These are phyloP conservation scores for Durio zibethinus DNA, from an alignment of 345 rosid species.

Conservation along the genomic window DNA sequence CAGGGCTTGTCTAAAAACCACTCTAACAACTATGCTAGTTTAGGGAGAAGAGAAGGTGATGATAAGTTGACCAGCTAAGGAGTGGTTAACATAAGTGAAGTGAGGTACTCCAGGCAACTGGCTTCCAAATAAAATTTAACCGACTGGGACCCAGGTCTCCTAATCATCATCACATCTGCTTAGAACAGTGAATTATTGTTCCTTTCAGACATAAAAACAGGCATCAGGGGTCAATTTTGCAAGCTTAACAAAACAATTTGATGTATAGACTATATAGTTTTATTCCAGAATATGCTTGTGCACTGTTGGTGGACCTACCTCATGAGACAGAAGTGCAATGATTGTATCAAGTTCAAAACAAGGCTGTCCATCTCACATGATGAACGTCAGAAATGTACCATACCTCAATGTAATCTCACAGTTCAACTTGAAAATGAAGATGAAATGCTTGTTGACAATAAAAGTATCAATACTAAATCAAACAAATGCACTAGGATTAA, in stretches of 20 bases:
- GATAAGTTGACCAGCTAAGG: background rate
- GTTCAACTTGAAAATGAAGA: background rate
- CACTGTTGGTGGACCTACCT: background rate
- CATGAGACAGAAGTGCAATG: background rate
- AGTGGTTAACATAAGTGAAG: background rate
- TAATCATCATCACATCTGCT: background rate
- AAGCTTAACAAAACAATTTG: background rate
- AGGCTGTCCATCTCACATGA: background rate
- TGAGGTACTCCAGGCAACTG: background rate
- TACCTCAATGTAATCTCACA: background rate
- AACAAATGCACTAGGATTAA: background rate
- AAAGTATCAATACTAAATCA: background rate
- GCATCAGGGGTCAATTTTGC: background rate
- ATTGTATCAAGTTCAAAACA: background rate
- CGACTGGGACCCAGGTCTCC: background rate
- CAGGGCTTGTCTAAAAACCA: background rate
- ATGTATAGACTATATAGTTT: background rate
- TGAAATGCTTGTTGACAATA: background rate
- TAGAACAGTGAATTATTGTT: background rate
- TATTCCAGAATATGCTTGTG: background rate
- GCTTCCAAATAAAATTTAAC: background rate
- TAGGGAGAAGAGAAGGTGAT: background rate
- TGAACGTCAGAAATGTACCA: background rate
- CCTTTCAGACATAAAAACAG: slow-evolving; percentile 3
- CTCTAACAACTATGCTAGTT: slow-evolving; percentile 10